phyloP scores from a whole-genome alignment of 2,329 filamentous ascomycete genomes.

The Colletotrichum lindemuthianum region DNA sequence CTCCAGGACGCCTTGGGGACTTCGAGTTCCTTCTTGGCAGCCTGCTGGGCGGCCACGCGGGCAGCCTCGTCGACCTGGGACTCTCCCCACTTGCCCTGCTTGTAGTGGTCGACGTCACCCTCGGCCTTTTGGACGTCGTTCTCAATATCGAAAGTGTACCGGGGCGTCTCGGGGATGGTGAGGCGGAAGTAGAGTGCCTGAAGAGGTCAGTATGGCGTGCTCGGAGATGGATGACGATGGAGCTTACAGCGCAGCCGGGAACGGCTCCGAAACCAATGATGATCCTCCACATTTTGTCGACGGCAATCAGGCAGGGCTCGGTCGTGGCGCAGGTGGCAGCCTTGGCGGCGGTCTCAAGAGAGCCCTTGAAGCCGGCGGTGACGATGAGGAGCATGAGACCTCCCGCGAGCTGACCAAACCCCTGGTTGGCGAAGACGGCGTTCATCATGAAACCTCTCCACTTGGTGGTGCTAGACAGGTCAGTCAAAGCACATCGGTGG shows the following conservation, averaged over 20 bases:
- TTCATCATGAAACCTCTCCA: conserved; percentile 74
- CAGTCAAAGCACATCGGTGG: too few species aligned
- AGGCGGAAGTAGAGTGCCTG: conserved; percentile 78
- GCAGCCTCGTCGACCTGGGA: conserved; percentile 73
- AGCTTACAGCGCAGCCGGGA: conserved; percentile 58
- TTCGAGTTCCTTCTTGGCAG: conserved; percentile 64
- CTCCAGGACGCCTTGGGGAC: conserved; percentile 76
- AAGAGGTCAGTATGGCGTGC: conserved; percentile 54
- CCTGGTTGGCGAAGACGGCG: conserved; percentile 75
- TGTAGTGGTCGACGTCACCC: conserved; percentile 79
- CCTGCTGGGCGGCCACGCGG: conserved; percentile 67
- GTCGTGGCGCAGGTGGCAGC: conserved; percentile 64
- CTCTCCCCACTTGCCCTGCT: conserved; percentile 67
- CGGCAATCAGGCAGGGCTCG: conserved; percentile 57
- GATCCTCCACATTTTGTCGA: conserved; percentile 74
- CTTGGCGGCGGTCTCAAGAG: conserved; percentile 62
- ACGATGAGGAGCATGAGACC: conserved; percentile 78
- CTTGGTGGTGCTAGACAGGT: conserved; percentile 58
- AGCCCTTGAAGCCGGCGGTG: conserved; percentile 75
- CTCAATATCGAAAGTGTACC: conserved; percentile 86
- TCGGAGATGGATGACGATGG: conserved; percentile 71
- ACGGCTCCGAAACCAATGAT: conserved; percentile 73
- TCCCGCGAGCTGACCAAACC: conserved; percentile 73
- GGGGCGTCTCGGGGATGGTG: conserved; percentile 87
- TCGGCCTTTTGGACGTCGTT: conserved; percentile 79